Conservation (phyloP, 106 monocot species). For the Platanthera guangdongensis region DNA sequence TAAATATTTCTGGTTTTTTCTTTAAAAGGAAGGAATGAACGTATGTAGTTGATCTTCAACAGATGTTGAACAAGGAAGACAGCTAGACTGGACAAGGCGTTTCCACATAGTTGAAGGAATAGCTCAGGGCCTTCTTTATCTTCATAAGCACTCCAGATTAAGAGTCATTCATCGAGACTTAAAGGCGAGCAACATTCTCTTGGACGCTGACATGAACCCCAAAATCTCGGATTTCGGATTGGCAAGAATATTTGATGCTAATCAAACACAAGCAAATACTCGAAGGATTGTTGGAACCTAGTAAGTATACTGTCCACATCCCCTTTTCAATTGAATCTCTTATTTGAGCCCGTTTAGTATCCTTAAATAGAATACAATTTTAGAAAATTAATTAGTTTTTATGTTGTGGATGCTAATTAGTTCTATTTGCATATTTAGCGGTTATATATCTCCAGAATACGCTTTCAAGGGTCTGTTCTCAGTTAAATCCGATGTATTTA, state of each 20-base stretch:
- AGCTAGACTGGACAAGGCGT: constrained; percentile 15
- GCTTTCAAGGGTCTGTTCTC: not conserved
- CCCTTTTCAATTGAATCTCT: not conserved
- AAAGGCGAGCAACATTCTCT: constrained; percentile 31
- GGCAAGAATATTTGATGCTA: constrained; percentile 23
- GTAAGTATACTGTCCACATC: constrained; percentile 2
- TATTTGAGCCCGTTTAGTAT: too few relatives aligned
- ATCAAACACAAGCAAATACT: constrained; percentile 6
- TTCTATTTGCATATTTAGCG: not conserved
- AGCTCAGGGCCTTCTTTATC: constrained; percentile 23
- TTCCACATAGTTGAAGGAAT: constrained; percentile 17
- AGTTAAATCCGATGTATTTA: not conserved
- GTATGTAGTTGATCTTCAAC: not conserved
- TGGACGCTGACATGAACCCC: constrained; percentile 21
- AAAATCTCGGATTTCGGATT: constrained; percentile 33
- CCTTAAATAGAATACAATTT: too few relatives aligned
- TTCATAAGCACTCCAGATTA: constrained; percentile 28
- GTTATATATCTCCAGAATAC: not conserved
- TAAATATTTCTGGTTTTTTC: too few relatives aligned
- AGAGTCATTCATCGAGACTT: constrained; percentile 25
- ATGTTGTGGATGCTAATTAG: not conserved
- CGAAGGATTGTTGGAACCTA: constrained; percentile 16
- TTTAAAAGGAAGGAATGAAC: too few relatives aligned
- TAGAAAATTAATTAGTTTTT: too few relatives aligned
- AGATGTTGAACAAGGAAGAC: not conserved